Conservation (phyloP, 257 asterid species). For the Cinchona pubescens region DNA sequence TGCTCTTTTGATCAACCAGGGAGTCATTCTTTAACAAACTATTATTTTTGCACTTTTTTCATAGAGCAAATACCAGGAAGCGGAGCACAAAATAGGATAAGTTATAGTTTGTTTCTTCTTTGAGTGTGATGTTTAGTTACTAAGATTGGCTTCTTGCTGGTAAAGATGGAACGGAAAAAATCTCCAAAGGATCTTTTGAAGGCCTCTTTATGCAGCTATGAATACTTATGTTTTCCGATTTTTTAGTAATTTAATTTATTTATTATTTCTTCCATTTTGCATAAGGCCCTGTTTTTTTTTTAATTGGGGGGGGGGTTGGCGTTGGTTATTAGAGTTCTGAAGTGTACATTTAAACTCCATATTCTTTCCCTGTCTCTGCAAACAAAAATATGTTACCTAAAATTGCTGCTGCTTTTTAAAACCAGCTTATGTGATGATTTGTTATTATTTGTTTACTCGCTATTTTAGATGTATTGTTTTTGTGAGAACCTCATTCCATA, state of each 20-base stretch:
- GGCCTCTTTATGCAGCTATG: background rate
- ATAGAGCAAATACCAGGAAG: background rate
- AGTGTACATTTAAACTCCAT: background rate
- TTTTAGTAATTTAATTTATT: background rate
- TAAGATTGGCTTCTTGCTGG: background rate
- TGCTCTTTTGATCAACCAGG: background rate
- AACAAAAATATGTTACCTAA: background rate
- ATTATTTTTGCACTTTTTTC: background rate
- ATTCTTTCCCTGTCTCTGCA: background rate
- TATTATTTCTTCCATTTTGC: background rate
- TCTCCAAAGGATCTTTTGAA: background rate
- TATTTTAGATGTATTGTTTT: conserved; percentile 5
- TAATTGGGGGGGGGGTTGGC: background rate
- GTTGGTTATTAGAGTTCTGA: background rate
- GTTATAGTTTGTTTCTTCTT: background rate
- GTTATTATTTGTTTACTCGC: background rate
- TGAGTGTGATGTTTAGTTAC: background rate
- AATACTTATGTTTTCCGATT: background rate
- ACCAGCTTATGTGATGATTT: background rate
- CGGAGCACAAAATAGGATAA: background rate
- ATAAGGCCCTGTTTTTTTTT: too few relatives aligned
- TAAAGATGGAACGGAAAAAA: background rate
- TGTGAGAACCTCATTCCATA: conserved; percentile 15
- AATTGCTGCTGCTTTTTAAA: background rate
- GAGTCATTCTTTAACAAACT: background rate